phyloP scores from a whole-genome alignment of 2,329 filamentous ascomycete genomes.

The Madurella mycetomatis region DNA sequence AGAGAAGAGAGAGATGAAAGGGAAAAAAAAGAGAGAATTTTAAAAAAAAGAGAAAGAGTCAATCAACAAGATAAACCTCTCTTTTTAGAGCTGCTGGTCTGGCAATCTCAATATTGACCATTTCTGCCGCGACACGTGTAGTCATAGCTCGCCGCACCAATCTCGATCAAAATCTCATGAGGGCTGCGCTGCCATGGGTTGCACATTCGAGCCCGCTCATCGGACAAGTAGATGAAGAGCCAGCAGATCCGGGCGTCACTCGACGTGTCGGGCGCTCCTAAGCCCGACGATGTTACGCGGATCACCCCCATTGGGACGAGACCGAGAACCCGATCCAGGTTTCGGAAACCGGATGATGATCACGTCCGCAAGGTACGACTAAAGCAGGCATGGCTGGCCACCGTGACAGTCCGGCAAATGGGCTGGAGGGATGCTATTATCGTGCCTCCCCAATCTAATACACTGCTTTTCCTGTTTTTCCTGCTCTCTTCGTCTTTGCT shows the following conservation, averaged over 20 bases:
- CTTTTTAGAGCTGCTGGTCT: too few relatives aligned
- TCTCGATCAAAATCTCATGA: too few relatives aligned
- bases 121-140: background rate
- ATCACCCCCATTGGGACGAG: background rate
- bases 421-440: background rate
- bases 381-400: too few relatives aligned
- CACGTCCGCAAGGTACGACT: too few relatives aligned
- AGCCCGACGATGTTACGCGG: background rate
- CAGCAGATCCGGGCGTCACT: background rate
- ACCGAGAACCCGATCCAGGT: background rate
- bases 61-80: too few relatives aligned
- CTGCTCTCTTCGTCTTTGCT: background rate
- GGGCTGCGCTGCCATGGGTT: too few relatives aligned
- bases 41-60: too few relatives aligned
- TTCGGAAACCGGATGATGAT: background rate
- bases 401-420: too few relatives aligned
- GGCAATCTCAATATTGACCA: background rate
- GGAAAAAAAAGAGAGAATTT: too few relatives aligned
- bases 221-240: background rate
- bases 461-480: background rate
- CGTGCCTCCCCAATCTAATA: background rate
- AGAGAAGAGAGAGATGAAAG: too few relatives aligned
- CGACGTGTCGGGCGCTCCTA: background rate
- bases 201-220: background rate
- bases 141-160: background rate